phyloP scores from a whole-genome alignment of 2,329 filamentous ascomycete species.

The Cercospora janseana region DNA sequence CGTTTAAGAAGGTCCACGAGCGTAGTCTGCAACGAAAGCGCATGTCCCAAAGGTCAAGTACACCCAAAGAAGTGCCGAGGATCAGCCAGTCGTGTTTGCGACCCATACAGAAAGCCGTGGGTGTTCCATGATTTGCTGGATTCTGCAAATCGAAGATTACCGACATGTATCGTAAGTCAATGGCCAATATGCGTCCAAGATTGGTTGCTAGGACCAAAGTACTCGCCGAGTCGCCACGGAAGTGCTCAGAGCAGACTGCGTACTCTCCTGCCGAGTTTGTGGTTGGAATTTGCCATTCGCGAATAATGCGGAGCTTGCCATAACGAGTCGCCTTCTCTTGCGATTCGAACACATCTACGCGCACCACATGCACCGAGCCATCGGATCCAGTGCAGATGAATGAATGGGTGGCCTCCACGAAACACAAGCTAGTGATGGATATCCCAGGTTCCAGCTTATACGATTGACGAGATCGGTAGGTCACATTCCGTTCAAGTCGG shows the following conservation, averaged over 20 bases:
- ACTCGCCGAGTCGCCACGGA: conserved; percentile 77
- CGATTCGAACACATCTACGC: conserved; percentile 65
- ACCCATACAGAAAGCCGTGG: conserved; percentile 88
- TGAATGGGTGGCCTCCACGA: conserved; percentile 89
- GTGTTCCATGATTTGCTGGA: conserved; percentile 84
- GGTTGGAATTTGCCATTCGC: conserved; percentile 72
- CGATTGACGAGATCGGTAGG: conserved; percentile 77
- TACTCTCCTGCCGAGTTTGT: conserved; percentile 58
- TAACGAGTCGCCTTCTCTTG: conserved; percentile 64
- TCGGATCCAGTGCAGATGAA: conserved; percentile 90
- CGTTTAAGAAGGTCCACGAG: conserved; percentile 82
- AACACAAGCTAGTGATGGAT: conserved; percentile 77
- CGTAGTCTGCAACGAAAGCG: conserved; percentile 87
- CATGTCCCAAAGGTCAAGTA: conserved; percentile 92
- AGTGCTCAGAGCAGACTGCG: conserved; percentile 90
- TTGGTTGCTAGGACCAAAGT: conserved; percentile 84
- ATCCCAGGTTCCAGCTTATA: conserved; percentile 71
- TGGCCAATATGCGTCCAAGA: conserved; percentile 73
- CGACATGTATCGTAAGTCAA: conserved; percentile 85
- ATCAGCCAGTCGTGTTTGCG: conserved; percentile 85
- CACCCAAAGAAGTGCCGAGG: conserved; percentile 86
- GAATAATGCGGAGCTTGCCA: conserved; percentile 70
- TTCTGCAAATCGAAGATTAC: conserved; percentile 78
- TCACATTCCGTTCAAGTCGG: conserved; percentile 82
- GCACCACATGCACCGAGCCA: conserved; percentile 85